These are phyloP conservation scores for Colletotrichum tofieldiae DNA, from an alignment of 2,329 filamentous ascomycete species.

Conservation along the genomic window DNA sequence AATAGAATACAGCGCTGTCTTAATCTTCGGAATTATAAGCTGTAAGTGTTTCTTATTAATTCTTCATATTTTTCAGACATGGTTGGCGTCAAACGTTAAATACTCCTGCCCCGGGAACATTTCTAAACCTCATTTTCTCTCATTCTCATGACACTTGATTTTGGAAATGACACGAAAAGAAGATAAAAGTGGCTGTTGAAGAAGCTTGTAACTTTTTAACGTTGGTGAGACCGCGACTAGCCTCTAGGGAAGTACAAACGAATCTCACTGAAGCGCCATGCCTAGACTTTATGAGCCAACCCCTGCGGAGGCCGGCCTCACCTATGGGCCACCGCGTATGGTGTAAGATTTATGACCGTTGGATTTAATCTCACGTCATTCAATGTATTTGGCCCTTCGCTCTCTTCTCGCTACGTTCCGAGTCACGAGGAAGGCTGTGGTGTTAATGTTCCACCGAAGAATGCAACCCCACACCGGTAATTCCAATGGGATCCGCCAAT, in stretches of 20 bases:
- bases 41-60: no score
- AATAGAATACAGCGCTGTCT: no score
- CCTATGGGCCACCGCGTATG: neutral
- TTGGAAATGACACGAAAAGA: no score
- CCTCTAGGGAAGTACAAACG: neutral
- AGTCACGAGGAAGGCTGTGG: neutral
- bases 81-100: no score
- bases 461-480: slow-evolving; percentile 4
- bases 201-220: no score
- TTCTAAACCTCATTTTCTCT: no score
- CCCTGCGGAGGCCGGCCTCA: neutral
- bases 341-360: neutral
- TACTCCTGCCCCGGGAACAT: no score
- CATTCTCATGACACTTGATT: no score
- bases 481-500: slow-evolving; percentile 34
- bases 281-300: neutral
- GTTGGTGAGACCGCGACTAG: no score
- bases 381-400: neutral
- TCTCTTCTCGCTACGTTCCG: neutral
- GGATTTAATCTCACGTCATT: neutral
- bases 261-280: neutral
- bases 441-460: slow-evolving; percentile 16
- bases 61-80: no score
- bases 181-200: no score
- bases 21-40: no score